A percentile compares a stretch with the other conserved stretches of the same genome.
These are phyloP conservation scores for Calophaca sinica DNA, from an alignment of 306 rosid genomes.

Conservation along the genomic window DNA sequence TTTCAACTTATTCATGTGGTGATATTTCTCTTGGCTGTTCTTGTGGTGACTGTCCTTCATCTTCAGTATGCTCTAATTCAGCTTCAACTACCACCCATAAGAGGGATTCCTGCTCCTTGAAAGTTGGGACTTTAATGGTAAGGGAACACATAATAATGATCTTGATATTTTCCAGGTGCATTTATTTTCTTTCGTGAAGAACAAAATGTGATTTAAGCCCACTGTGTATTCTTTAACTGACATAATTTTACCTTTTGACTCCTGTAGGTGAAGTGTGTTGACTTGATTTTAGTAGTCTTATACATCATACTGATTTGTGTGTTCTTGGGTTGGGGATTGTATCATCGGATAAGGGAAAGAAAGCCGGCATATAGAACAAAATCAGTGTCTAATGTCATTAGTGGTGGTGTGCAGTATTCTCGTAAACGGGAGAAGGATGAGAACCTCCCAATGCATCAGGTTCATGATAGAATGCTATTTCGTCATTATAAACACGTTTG, in stretches of 20 bases:
- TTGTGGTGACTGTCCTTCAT: constrained; percentile 94
- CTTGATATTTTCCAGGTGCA: constrained; percentile 39
- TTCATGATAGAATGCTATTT: constrained; percentile 50
- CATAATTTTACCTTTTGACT: constrained; percentile 47
- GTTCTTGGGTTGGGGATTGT: constrained; percentile 86
- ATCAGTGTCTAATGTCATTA: constrained; percentile 59
- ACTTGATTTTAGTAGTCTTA: constrained; percentile 67
- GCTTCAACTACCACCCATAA: constrained; percentile 59
- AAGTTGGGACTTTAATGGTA: constrained; percentile 85
- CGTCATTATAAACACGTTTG: constrained; percentile 38
- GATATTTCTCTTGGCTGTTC: constrained; percentile 95
- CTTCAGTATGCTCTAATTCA: constrained; percentile 77
- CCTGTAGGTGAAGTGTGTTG: constrained; percentile 87
- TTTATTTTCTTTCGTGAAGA: constrained; percentile 41
- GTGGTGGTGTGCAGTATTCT: constrained; percentile 61
- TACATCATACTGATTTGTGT: constrained; percentile 68
- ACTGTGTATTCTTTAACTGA: constrained; percentile 41
- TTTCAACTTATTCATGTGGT: constrained; percentile 87
- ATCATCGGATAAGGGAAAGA: constrained; percentile 64
- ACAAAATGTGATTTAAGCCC: constrained; percentile 25
- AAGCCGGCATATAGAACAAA: constrained; percentile 59
- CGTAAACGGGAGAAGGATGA: constrained; percentile 71
- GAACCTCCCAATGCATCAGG: constrained; percentile 86
- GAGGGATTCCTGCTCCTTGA: constrained; percentile 72
- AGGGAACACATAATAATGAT: constrained; percentile 42